Evolutionary conservation across 2,329 filamentous ascomycete genomes (phyloP), one percentile per base, ranked within the genome.

Genomic region (Colletotrichum australisinense): DNA sequence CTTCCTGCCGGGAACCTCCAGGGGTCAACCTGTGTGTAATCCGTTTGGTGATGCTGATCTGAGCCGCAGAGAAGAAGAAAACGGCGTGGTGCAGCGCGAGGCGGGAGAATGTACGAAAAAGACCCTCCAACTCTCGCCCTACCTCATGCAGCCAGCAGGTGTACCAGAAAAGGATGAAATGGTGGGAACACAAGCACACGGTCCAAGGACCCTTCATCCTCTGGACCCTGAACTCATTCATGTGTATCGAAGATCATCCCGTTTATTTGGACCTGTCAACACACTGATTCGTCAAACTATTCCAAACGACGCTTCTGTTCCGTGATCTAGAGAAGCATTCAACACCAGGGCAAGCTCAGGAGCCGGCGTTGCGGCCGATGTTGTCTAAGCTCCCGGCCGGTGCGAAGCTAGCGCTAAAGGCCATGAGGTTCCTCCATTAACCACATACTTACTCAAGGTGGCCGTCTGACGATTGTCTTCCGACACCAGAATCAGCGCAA

Each of bases 1-100:
- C 60, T 53, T 63, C 46, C 24, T 38, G 60, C 46, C 12, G 46
- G 60, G 28, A 46, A 26, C 19, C 14, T 26, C n/a, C 65, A 59
- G 59, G 66, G 66, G 53, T 69, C 53, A 69, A 64, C 66, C 70
- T 58, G 70, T 73, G n/a, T 28, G 35, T 55, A 32, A 49, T 46
- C 22, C 28, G 16, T 60, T 46, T 65, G 28, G 35, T 52, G 49
- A 65, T 28, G 63, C 42, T 58, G 59, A 53, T 64, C 66, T 19
- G 66, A 63, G 30, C 46, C 32, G 22, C 32, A 26, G 30, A 6
- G 14, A 30, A n/a, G n/a, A 16, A 49, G 22, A 55, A n/a, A 55
- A 24, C 14, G 22, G 52, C 42, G 42, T 7, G 42, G 42, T 49
- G n/a, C 52, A 35, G 14, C 38, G 28, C 26, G 53, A 69, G 46